Conservation (phyloP, 768 basidiomycete genomes). For the Hortiboletus campestris region DNA sequence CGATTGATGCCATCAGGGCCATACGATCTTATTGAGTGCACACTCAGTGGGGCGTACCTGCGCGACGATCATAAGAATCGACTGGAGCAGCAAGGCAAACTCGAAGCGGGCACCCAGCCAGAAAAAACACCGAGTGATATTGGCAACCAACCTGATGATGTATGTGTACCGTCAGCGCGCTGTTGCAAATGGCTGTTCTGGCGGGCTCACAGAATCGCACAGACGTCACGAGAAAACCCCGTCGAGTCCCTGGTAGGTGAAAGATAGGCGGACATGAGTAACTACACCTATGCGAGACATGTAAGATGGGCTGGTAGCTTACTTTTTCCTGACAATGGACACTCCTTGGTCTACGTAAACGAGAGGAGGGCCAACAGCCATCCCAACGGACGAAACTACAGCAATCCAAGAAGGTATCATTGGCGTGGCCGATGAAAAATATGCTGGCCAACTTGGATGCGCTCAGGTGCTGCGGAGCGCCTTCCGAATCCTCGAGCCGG, state of each 20-base stretch:
- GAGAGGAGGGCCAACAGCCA: conserved; percentile 83
- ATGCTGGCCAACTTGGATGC: background rate
- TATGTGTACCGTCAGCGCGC: conserved; percentile 10
- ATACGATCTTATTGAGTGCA: conserved; percentile 14
- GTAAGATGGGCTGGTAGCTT: conserved; percentile 25
- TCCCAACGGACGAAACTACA: conserved; percentile 65
- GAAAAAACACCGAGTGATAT: conserved; percentile 88
- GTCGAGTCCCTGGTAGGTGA: conserved; percentile 62
- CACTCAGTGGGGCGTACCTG: conserved; percentile 49
- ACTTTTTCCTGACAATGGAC: conserved; percentile 81
- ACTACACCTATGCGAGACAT: background rate
- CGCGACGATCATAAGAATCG: conserved; percentile 79
- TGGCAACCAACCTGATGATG: conserved; percentile 69
- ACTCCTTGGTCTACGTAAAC: conserved; percentile 81
- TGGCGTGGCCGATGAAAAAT: background rate
- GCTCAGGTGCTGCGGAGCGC: conserved; percentile 4
- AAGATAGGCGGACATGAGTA: conserved; percentile 5
- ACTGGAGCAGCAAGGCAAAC: conserved; percentile 73
- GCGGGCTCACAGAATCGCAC: conserved; percentile 67
- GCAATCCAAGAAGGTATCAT: conserved; percentile 65
- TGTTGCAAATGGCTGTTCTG: background rate
- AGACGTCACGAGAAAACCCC: conserved; percentile 84
- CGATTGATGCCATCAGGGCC: conserved; percentile 17
- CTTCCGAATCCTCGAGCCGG: background rate
- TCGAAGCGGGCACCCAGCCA: conserved; percentile 85